phyloP scores from a whole-genome alignment of 1,139 yeast genomes.

The Petasospora rhodanensis region DNA sequence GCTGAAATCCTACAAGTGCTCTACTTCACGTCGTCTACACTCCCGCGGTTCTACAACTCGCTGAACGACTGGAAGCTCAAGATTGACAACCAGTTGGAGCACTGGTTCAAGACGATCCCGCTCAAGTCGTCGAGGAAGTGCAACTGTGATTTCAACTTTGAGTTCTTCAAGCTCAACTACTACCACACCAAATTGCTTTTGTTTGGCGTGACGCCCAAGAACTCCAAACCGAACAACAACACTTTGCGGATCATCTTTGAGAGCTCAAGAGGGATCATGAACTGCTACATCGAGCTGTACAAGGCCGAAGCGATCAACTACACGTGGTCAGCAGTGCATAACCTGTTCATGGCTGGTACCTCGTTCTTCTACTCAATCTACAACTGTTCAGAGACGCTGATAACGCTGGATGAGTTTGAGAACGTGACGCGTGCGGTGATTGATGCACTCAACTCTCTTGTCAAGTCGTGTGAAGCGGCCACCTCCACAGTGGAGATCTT shows the following conservation, averaged over 20 bases:
- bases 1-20: conserved; percentile 70
- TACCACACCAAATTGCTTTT: conserved; percentile 69
- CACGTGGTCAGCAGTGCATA: conserved; percentile 93
- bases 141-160: conserved; percentile 71
- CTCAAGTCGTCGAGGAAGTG: conserved; percentile 56
- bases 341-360: conserved; percentile 84
- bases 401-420: conserved; percentile 48
- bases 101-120: conserved; percentile 52
- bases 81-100: conserved; percentile 47
- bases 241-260: conserved; percentile 57
- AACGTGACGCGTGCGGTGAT: conserved; percentile 53
- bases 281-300: conserved; percentile 55
- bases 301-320: conserved; percentile 61
- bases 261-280: conserved; percentile 63
- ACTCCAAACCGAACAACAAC: conserved; percentile 46
- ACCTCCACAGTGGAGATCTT: conserved; percentile 65
- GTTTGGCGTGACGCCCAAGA: conserved; percentile 75
- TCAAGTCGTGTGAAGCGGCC: conserved; percentile 78
- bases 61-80: conserved; percentile 57
- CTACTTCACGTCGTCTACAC: conserved; percentile 58
- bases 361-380: conserved; percentile 75
- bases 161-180: conserved; percentile 70
- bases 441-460: conserved; percentile 54
- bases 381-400: conserved; percentile 52
- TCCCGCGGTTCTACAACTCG: conserved; percentile 59